Base-by-base conservation (phyloP, 2,329 filamentous ascomycete species). In the Microcyclospora tardicrescens region DNA sequence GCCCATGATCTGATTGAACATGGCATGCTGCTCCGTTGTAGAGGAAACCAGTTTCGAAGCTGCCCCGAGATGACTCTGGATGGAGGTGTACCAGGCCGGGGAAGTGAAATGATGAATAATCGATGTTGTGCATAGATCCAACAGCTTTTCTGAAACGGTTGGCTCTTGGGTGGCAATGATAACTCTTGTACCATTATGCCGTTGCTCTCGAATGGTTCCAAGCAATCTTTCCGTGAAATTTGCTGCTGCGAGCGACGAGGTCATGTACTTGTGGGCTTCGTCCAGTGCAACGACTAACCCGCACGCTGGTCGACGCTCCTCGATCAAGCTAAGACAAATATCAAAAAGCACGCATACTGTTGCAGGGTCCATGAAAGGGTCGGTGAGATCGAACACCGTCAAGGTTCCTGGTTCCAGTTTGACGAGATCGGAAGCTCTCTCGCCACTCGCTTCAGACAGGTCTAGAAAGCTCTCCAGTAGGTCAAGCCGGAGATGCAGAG, bases 151-250 rank as follows among this genome's bases (percentile, higher is more conserved):
- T 0, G 77, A 79, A 3, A 87, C 68, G 0, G 79, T 84, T 0
- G 82, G 83, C 50, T 89, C 83, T 52, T 91, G 81, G 0, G 82
- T 89, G 0, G 81, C 77, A 27, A 89, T 77, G 33, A 89, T 55
- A 5, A 86, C 66, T 0, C 82, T 70, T 0, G 72, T 67, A 1
- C 70, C 81, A 1, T 77, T 59, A 52, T 89, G 83, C 0, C 81
- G 75, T 56, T 89, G 81, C 13, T 79, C 65, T 0, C 82, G 72
- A 46, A 89, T 79, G 0, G 73, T 71, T 0, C 67, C 64, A 0
- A 84, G 62, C 0, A 87, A 63, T 0, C 67, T 66, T 5, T 79
- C 66, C 0, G 79, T 85, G 19, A 87, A 66, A 0, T 62, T 62
- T 2, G 61, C 55, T 1, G 73, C 71, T 31, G 78, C 75, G 0